These are phyloP conservation scores for Rhizopus arrhizus DNA, from an alignment of 371 early-diverging fungal genomes.

Conservation along the genomic window DNA sequence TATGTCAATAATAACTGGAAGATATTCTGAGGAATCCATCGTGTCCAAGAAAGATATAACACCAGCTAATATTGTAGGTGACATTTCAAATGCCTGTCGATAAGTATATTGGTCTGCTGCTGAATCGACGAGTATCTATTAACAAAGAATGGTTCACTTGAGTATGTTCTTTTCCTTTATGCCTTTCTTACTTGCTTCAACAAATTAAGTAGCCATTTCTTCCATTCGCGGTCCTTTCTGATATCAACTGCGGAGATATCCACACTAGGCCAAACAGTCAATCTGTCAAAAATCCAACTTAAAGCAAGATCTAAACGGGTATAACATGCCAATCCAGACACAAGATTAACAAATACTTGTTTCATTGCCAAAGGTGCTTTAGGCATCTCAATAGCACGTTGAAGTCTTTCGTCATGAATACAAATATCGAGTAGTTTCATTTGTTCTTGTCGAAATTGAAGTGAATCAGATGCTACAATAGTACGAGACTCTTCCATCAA, in stretches of 20 bases:
- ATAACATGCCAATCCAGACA: slow-evolving; percentile 36
- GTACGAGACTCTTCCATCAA: slow-evolving; percentile 34
- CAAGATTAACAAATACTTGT: slow-evolving; percentile 15
- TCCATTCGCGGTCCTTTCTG: slow-evolving; percentile 29
- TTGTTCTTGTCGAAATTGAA: slow-evolving; percentile 40
- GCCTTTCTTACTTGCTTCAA: slow-evolving; percentile 19
- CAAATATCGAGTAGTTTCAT: slow-evolving; percentile 41
- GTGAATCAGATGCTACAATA: slow-evolving; percentile 22
- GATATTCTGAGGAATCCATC: slow-evolving; percentile 40
- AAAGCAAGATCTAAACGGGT: slow-evolving; percentile 39
- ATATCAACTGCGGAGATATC: slow-evolving; percentile 7
- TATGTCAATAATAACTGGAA: slow-evolving; percentile 32
- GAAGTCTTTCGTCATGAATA: slow-evolving; percentile 31
- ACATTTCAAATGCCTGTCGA: slow-evolving; percentile 29
- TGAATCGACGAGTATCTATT: slow-evolving; percentile 19
- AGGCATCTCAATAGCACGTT: slow-evolving; percentile 31
- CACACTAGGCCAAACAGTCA: slow-evolving; percentile 11
- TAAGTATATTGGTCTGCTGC: slow-evolving; percentile 23
- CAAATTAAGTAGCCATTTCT: slow-evolving; percentile 28
- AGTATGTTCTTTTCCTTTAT: not conserved
- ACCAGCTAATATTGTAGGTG: slow-evolving; percentile 29
- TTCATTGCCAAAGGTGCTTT: slow-evolving; percentile 31
- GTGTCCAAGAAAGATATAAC: slow-evolving; percentile 44
- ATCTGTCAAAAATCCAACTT: slow-evolving; percentile 34
- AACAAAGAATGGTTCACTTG: not conserved